Evolutionary conservation across 495 filamentous ascomycete genomes (phyloP), one percentile per base, ranked within the genome.

Genomic region (Aspergillus ostianus): DNA sequence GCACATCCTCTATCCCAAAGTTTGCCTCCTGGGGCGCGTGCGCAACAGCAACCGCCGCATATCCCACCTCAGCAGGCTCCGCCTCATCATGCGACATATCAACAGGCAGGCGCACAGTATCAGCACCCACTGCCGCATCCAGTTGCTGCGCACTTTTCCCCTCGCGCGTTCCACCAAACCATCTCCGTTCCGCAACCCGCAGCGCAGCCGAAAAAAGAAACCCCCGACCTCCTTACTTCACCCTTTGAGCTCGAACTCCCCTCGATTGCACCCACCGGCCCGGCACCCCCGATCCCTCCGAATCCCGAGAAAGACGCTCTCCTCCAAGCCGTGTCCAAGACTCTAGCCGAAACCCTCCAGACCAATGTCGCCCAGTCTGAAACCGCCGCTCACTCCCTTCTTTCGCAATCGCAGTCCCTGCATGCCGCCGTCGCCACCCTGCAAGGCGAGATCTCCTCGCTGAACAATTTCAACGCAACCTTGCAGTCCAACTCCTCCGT

Each of bases 281-380:
- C 86, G 29, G 85, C 90, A 0, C 93, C 93, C 0, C 93, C 93
- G 12, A 90, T 96, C 53, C 94, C 94, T 1, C 93, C 92, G 1
- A 98, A 98, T 70, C 94, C 94, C 7, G 92, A 98, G 75, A 98
- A 97, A 69, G 92, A 97, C 70, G 86, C 87, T 36, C 84, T 98
- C 23, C 82, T 96, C 10, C 83, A 86, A 47, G 87, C 90, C 17
- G 82, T 98, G 23, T 90, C 89, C 51, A 77, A 78, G 26, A 83
- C 86, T 1, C 75, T 98, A 12, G 73, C 84, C 59, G 71, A 83
- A 46, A 87, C 87, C 56, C 84, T 93, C 2, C 83, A 84, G 23
- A 76, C 77, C 50, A 85, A 85, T 41, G 80, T 87, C 45, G 64
- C 75, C 9, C 86, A 91, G 57, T 90, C 90, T 64, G 77, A 83